phyloP scores from a whole-genome alignment of 2,329 filamentous ascomycete species.

The Clathrospora elynae region DNA sequence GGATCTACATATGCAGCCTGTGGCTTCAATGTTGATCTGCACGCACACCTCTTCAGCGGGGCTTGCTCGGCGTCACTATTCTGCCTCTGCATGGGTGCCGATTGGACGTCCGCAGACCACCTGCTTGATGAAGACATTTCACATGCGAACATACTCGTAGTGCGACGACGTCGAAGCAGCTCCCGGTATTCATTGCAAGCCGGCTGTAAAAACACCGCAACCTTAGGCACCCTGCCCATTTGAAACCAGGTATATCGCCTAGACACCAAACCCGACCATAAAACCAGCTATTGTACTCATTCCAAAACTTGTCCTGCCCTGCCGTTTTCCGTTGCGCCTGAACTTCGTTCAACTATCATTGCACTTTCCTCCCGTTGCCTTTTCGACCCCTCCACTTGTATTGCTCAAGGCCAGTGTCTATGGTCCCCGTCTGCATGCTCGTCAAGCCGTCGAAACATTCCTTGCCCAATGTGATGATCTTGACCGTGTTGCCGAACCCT shows the following conservation, averaged over 20 bases:
- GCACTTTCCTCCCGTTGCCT: conserved; percentile 20
- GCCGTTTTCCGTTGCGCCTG: neutral
- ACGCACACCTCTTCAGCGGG: conserved; percentile 18
- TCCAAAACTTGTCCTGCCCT: neutral
- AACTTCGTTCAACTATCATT: conserved; percentile 10
- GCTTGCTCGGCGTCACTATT: conserved; percentile 6
- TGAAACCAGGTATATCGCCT: conserved; percentile 15
- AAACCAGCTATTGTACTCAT: conserved; percentile 1
- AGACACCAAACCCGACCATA: conserved; percentile 5
- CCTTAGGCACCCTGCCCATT: conserved; percentile 12
- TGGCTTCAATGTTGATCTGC: conserved; percentile 13
- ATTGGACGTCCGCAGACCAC: conserved; percentile 14
- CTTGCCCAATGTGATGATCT: conserved; percentile 69
- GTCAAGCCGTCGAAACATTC: conserved; percentile 62
- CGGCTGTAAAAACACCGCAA: too few species aligned
- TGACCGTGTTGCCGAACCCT: conserved; percentile 73
- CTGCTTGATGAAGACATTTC: conserved; percentile 8
- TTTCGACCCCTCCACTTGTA: conserved; percentile 20
- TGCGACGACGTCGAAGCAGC: conserved; percentile 12
- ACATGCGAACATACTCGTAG: conserved; percentile 5
- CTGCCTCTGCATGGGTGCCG: conserved; percentile 4
- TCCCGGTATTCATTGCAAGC: neutral
- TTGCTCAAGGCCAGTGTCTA: conserved; percentile 17
- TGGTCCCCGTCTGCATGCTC: conserved; percentile 11
- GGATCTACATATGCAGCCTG: conserved; percentile 10